Conservation (phyloP, 352 stramenopile genomes). For the Pythium oligandrum region DNA sequence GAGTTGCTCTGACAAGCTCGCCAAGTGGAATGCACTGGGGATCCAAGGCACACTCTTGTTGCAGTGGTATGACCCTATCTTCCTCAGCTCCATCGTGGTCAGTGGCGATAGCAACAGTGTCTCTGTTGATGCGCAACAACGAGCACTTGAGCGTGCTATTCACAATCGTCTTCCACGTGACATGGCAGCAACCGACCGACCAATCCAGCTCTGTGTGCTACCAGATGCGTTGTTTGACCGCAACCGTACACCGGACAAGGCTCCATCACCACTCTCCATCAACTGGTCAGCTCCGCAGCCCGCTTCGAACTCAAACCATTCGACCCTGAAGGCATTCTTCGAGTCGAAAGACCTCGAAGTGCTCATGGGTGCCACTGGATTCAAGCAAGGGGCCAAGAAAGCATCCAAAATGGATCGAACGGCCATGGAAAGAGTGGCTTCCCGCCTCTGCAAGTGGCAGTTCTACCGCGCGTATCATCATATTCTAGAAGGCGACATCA, state of each 20-base stretch:
- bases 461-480: slow-evolving; percentile 29
- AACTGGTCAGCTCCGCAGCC: slow-evolving; percentile 49
- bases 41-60: slow-evolving; percentile 76
- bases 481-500: too few relatives aligned
- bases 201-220: not conserved
- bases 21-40: slow-evolving; percentile 79
- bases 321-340: slow-evolving; percentile 24
- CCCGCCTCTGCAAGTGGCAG: slow-evolving; percentile 54
- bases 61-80: slow-evolving; percentile 59
- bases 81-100: slow-evolving; percentile 44
- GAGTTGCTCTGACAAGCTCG: slow-evolving; percentile 93
- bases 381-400: slow-evolving; percentile 76
- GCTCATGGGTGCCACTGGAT: slow-evolving; percentile 47
- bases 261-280: slow-evolving; percentile 42
- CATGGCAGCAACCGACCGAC: not conserved
- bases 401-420: slow-evolving; percentile 36
- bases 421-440: slow-evolving; percentile 48
- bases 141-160: slow-evolving; percentile 45
- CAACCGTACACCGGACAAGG: slow-evolving; percentile 5
- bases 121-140: slow-evolving; percentile 32
- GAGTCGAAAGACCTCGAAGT: slow-evolving; percentile 40
- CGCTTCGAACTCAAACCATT: not conserved
- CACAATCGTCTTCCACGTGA: slow-evolving; percentile 16
- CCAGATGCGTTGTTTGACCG: slow-evolving; percentile 8
- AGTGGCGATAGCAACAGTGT: slow-evolving; percentile 29